phyloP scores from a whole-genome alignment of 2,329 filamentous ascomycete genomes.

The Salinomyces thailandicus region DNA sequence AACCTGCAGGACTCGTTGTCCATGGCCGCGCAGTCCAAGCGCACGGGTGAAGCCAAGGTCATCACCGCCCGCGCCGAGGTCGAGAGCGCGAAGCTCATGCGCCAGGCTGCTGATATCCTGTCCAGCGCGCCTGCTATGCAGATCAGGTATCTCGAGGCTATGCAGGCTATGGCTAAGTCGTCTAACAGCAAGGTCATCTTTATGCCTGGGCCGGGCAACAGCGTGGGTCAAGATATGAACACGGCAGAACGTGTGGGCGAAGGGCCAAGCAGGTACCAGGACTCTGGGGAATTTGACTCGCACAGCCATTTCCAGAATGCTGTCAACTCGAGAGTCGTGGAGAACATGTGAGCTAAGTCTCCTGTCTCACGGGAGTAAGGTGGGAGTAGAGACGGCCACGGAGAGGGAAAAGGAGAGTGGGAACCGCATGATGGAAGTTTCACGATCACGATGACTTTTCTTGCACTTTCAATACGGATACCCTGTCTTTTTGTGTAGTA shows the following conservation, averaged over 20 bases:
- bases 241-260: conserved; percentile 44
- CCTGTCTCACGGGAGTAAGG: neutral
- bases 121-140: conserved; percentile 93
- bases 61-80: conserved; percentile 95
- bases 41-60: conserved; percentile 96
- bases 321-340: conserved; percentile 69
- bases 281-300: conserved; percentile 5
- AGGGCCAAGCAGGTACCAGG: conserved; percentile 41
- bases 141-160: conserved; percentile 93
- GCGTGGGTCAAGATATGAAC: conserved; percentile 43
- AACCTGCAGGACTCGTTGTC: conserved; percentile 92
- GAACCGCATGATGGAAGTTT: neutral
- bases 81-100: conserved; percentile 88
- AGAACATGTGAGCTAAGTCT: conserved; percentile 60
- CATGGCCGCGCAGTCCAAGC: conserved; percentile 98
- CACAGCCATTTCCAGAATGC: conserved; percentile 57
- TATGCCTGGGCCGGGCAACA: conserved; percentile 45
- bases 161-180: conserved; percentile 96
- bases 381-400: neutral
- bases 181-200: conserved; percentile 85
- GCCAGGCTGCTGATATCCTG: conserved; percentile 82
- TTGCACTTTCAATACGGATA: too few species aligned
- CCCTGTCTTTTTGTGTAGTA: too few species aligned
- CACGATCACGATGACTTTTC: neutral
- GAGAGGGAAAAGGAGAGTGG: neutral